Evolutionary conservation across 2,329 filamentous ascomycete genomes (phyloP), one percentile per base, ranked within the genome.

Genomic region (Alternaria infectoria): DNA sequence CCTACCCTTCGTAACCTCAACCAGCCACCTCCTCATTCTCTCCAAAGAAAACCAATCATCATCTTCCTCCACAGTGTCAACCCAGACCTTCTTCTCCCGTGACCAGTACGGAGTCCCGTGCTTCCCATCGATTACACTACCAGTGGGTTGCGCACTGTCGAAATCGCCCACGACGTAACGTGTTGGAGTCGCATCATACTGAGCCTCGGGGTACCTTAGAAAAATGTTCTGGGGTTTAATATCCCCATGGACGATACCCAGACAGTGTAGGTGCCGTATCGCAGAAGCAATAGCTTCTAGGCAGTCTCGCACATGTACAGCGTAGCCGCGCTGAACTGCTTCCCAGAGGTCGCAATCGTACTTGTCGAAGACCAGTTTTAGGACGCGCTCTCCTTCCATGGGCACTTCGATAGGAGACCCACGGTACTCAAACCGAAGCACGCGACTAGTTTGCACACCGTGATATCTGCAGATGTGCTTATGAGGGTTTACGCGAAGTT

Each of bases 1-100:
- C 13, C 30, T 21, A 28, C 21, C 46, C n/a, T 40, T 40, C 15
- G 32, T 21, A 25, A n/a, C 32, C 8, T 17, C 19, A 11, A 50
- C 21, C 30, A 51, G 26, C 56, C 56, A 58, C 46, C 15, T 45
- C 59, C 28, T 57, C 13, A 46, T 17, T 23, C 32, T 21, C 26
- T 57, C 23, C n/a, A 61, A 61, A 25, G 25, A 40, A 45, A 40
- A 52, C 61, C 61, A 59, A 40, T 62, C 56, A 21, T 59, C 61
- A 21, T 49, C 30, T 23, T 50, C 32, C 23, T 63, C 50, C 15
- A 50, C 50, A 7, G 25, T 15, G 23, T 59, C 50, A 12, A 28
- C 28, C 19, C 43, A 32, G n/a, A 13, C n/a, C 23, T 36, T 26
- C 44, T 63, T 59, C 6, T n/a, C 9, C 23, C 32, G 40, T 5